Percentiles rank a stretch among this genome's conserved stretches.
phyloP scores from a whole-genome alignment of 2,329 filamentous ascomycete genomes.

The Parascedosporium putredinis region DNA sequence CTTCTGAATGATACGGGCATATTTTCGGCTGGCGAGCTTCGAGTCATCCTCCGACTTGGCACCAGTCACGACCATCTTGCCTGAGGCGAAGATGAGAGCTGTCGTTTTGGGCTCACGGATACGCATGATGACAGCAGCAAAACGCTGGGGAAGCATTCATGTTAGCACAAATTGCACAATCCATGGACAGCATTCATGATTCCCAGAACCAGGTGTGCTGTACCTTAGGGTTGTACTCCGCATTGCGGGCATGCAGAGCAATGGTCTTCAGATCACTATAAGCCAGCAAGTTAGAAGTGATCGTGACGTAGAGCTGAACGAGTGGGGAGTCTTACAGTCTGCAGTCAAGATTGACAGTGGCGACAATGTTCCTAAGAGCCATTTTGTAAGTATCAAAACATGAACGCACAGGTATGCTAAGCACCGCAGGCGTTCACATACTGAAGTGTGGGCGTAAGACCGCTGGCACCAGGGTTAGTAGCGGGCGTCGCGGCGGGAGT shows the following conservation, averaged over 20 bases:
- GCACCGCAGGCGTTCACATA: conserved; percentile 62
- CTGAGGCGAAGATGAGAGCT: conserved; percentile 91
- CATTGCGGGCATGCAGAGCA: conserved; percentile 92
- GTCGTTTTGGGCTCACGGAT: conserved; percentile 99
- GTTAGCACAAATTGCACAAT: conserved; percentile 20
- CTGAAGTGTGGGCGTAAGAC: conserved; percentile 85
- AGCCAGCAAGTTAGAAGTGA: background rate
- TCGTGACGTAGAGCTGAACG: background rate
- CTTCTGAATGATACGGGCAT: conserved; percentile 98
- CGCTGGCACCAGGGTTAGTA: conserved; percentile 72
- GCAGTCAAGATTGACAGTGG: conserved; percentile 96
- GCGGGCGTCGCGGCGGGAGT: conserved; percentile 89
- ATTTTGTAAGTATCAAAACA: conserved; percentile 24
- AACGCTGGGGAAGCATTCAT: conserved; percentile 54
- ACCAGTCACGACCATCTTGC: conserved; percentile 99
- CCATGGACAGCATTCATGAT: conserved; percentile 3
- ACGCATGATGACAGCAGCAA: conserved; percentile 98
- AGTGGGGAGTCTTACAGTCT: conserved; percentile 43
- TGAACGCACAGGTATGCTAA: too few species aligned
- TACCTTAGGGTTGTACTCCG: conserved; percentile 98
- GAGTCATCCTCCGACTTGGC: conserved; percentile 97
- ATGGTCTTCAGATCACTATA: conserved; percentile 83
- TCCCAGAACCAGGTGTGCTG: conserved; percentile 6
- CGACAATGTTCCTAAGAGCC: conserved; percentile 83
- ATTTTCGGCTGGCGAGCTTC: conserved; percentile 93